phyloP scores from a whole-genome alignment of 2,329 filamentous ascomycete species.

The Colletotrichum agaves region DNA sequence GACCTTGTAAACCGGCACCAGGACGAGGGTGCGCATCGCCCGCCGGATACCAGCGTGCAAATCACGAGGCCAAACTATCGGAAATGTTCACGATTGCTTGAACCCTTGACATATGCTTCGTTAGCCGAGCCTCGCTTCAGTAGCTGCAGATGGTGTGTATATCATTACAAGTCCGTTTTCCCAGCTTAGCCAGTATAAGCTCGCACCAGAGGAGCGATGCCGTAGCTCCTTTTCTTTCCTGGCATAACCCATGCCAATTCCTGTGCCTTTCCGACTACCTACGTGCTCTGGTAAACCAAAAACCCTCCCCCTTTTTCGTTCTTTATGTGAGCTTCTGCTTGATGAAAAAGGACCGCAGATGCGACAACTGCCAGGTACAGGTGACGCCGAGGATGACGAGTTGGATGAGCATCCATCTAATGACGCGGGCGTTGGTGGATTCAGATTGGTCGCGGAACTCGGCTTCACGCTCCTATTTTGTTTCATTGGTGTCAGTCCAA shows the following conservation, averaged over 20 bases:
- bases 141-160: conserved; percentile 34
- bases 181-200: conserved; percentile 7
- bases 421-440: conserved; percentile 87
- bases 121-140: conserved; percentile 31
- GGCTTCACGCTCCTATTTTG: conserved; percentile 85
- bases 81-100: not conserved
- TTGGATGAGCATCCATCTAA: conserved; percentile 95
- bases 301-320: not conserved
- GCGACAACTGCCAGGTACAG: conserved; percentile 96
- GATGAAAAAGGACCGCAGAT: conserved; percentile 97
- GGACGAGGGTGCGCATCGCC: too few relatives aligned
- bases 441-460: conserved; percentile 99
- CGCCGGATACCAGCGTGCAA: too few relatives aligned
- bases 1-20: too few relatives aligned
- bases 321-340: conserved; percentile 97
- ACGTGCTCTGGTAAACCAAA: conserved; percentile 11
- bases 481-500: not conserved
- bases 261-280: conserved; percentile 3
- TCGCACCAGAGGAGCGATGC: not conserved
- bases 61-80: too few relatives aligned
- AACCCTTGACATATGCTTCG: conserved; percentile 30
- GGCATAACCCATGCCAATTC: not conserved
- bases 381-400: conserved; percentile 84
- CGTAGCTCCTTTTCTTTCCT: not conserved
- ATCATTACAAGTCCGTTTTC: conserved; percentile 34